phyloP scores from a whole-genome alignment of 257 asterid species.

The Lycium barbarum region DNA sequence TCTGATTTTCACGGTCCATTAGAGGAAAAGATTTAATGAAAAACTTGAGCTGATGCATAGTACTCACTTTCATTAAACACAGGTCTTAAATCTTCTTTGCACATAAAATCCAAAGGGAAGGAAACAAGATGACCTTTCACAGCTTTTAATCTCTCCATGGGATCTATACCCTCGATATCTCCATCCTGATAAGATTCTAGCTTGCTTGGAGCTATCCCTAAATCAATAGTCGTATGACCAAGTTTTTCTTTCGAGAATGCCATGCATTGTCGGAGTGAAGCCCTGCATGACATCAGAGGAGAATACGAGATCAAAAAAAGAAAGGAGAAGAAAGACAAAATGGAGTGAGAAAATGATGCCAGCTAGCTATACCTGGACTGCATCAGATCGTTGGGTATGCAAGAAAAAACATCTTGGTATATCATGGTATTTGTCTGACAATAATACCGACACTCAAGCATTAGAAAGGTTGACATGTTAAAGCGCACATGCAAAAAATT shows the following conservation, averaged over 20 bases:
- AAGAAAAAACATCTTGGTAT: constrained; percentile 92
- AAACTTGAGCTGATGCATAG: constrained; percentile 94
- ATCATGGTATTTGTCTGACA: constrained; percentile 83
- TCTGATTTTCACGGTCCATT: background rate
- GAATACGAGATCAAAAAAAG: constrained; percentile 3
- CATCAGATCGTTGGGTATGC: constrained; percentile 89
- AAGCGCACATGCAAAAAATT: background rate
- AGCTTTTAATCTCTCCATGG: constrained; percentile 77
- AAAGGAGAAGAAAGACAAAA: constrained; percentile 25
- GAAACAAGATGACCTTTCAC: constrained; percentile 94
- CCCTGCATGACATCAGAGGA: constrained; percentile 47
- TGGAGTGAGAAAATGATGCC: constrained; percentile 26
- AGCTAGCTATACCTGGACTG: constrained; percentile 71
- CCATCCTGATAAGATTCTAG: constrained; percentile 76
- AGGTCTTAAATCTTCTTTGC: constrained; percentile 90
- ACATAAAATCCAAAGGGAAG: constrained; percentile 91
- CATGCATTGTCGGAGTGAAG: constrained; percentile 89
- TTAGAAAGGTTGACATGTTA: constrained; percentile 20
- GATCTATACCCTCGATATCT: constrained; percentile 67
- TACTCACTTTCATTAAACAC: constrained; percentile 94
- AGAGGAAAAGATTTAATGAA: constrained; percentile 51
- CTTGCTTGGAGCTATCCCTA: constrained; percentile 82
- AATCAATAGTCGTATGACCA: constrained; percentile 80
- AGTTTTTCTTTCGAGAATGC: constrained; percentile 71
- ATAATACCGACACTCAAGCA: constrained; percentile 27